phyloP scores from a whole-genome alignment of 2,329 filamentous ascomycete species.

The Penicillium capsulatum region DNA sequence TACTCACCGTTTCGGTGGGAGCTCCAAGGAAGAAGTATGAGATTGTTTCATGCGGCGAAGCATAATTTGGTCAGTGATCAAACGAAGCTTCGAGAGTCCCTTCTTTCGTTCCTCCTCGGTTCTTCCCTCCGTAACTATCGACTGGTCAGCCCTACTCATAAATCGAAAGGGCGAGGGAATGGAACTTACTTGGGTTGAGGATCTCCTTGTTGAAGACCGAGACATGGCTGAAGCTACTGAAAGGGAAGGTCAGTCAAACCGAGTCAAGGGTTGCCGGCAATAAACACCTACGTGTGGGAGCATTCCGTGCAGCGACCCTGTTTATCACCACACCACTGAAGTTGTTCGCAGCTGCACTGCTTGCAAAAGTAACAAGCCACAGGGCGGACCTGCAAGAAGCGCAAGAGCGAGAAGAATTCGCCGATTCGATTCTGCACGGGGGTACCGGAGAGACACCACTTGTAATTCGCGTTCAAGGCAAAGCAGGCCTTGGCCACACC shows the following conservation, averaged over 20 bases:
- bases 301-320: conserved; percentile 68
- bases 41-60: conserved; percentile 90
- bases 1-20: conserved; percentile 76
- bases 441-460: conserved; percentile 94
- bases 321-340: conserved; percentile 78
- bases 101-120: conserved; percentile 53
- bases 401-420: conserved; percentile 90
- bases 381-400: conserved; percentile 82
- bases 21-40: conserved; percentile 89
- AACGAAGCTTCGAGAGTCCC: conserved; percentile 75
- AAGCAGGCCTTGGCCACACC: conserved; percentile 95
- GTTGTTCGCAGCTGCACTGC: conserved; percentile 69
- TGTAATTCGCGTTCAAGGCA: conserved; percentile 78
- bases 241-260: conserved; percentile 11
- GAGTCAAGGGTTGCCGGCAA: conserved; percentile 9
- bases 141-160: background rate
- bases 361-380: conserved; percentile 96
- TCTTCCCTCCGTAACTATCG: conserved; percentile 54
- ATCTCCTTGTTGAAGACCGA: conserved; percentile 94
- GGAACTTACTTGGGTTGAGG: conserved; percentile 69
- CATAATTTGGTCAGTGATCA: conserved; percentile 93
- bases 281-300: conserved; percentile 48
- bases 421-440: conserved; percentile 96
- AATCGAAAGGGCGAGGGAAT: too few relatives aligned
- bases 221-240: conserved; percentile 60